These are phyloP conservation scores for Hemisphaericaspora xylanilytica DNA, from an alignment of 1,139 yeast genomes.

Conservation along the genomic window DNA sequence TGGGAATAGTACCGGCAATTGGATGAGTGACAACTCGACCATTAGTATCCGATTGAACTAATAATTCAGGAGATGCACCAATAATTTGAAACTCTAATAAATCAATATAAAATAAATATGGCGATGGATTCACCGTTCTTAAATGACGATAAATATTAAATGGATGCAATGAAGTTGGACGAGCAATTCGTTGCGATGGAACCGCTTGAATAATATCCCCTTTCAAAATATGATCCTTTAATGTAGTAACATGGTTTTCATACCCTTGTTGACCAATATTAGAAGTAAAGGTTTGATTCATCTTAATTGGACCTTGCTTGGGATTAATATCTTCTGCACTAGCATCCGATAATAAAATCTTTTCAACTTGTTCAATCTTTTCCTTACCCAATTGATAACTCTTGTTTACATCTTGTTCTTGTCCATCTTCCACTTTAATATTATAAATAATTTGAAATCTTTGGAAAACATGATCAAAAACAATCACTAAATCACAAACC, in stretches of 20 bases:
- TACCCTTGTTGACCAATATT: constrained; percentile 94
- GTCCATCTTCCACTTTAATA: constrained; percentile 48
- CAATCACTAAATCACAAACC: constrained; percentile 87
- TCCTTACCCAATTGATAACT: constrained; percentile 56
- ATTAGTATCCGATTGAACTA: constrained; percentile 74
- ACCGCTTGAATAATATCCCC: constrained; percentile 98
- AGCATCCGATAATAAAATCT: constrained; percentile 42
- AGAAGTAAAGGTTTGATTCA: constrained; percentile 67
- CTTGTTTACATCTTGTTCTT: constrained; percentile 37
- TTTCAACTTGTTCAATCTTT: constrained; percentile 58
- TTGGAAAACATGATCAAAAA: constrained; percentile 91
- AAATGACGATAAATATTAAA: constrained; percentile 93
- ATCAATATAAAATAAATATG: constrained; percentile 91
- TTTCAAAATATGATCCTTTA: constrained; percentile 76
- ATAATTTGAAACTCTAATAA: constrained; percentile 88
- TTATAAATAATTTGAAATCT: constrained; percentile 88
- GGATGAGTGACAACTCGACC: constrained; percentile 90
- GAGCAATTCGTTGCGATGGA: constrained; percentile 93
- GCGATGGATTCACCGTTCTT: constrained; percentile 95
- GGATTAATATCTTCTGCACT: constrained; percentile 36
- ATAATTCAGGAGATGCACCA: constrained; percentile 94
- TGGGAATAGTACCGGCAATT: constrained; percentile 90
- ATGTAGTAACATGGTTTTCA: constrained; percentile 69
- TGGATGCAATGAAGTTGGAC: constrained; percentile 94
- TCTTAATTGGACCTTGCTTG: constrained; percentile 67